phyloP scores from a whole-genome alignment of 228 moss, liverwort and hornwort species.

The Sphagnum magellanicum region DNA sequence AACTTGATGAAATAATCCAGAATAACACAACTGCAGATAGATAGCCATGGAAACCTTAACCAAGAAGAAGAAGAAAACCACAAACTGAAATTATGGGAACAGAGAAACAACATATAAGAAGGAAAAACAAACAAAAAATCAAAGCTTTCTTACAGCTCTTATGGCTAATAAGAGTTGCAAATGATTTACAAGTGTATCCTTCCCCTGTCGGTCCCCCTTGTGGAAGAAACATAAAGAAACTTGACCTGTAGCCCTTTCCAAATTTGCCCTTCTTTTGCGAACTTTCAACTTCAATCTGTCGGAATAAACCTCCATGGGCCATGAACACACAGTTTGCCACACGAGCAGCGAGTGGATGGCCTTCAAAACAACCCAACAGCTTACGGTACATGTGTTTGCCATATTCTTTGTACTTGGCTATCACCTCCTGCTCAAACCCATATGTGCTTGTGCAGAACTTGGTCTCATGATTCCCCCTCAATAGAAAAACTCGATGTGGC shows the following conservation, averaged over 20 bases:
- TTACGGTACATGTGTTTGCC: conserved; percentile 89
- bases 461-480: conserved; percentile 97
- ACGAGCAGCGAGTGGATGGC: conserved; percentile 86
- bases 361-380: conserved; percentile 87
- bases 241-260: conserved; percentile 52
- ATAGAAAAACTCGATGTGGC: conserved; percentile 77
- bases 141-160: no score
- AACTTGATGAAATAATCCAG: no score
- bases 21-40: no score
- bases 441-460: conserved; percentile 97
- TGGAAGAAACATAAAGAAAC: neutral
- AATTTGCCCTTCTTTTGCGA: conserved; percentile 50
- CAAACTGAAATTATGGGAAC: no score
- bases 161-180: no score
- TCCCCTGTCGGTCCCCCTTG: conserved; percentile 2
- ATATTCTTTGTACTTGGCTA: conserved; percentile 76
- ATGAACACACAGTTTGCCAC: conserved; percentile 94
- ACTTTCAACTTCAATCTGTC: conserved; percentile 51
- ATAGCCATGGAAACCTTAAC: no score
- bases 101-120: no score
- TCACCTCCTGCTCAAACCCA: conserved; percentile 93
- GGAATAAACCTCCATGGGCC: conserved; percentile 92
- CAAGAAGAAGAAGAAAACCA: no score
- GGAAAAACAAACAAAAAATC: no score
- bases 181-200: neutral